Percentiles rank a stretch among this genome's conserved stretches.
Conservation (phyloP, 352 stramenopile genomes). For the Phytophthora syringae region DNA sequence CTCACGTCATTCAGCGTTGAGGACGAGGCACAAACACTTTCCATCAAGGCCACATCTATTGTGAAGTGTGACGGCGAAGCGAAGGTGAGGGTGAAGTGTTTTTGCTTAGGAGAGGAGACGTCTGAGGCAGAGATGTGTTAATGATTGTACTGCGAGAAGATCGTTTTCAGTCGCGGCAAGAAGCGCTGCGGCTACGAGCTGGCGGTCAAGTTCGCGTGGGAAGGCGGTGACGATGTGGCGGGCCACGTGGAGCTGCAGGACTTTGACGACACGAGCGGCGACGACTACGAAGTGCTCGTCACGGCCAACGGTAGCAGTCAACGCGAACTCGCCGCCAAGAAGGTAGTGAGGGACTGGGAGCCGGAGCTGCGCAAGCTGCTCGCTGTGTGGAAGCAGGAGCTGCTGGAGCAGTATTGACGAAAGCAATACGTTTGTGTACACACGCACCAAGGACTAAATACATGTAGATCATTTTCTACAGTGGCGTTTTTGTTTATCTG, state of each 20-base stretch:
- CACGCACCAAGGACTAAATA: slow-evolving; percentile 12
- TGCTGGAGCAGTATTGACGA: slow-evolving; percentile 79
- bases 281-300: slow-evolving; percentile 81
- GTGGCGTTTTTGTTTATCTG: slow-evolving; percentile 6
- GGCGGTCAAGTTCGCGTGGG: slow-evolving; percentile 82
- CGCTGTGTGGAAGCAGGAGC: slow-evolving; percentile 74
- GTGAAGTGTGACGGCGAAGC: slow-evolving; percentile 78
- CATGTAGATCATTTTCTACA: slow-evolving; percentile 1
- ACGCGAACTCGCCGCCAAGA: slow-evolving; percentile 61
- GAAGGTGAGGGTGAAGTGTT: slow-evolving; percentile 50
- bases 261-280: slow-evolving; percentile 86
- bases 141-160: slow-evolving; percentile 32
- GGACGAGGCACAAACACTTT: slow-evolving; percentile 50
- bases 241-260: slow-evolving; percentile 83
- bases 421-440: slow-evolving; percentile 36
- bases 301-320: slow-evolving; percentile 53
- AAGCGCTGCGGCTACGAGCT: slow-evolving; percentile 89
- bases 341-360: slow-evolving; percentile 65
- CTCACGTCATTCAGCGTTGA: slow-evolving; percentile 65
- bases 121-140: slow-evolving; percentile 5
- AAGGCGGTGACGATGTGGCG: slow-evolving; percentile 52
- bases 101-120: background rate
- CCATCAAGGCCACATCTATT: slow-evolving; percentile 70
- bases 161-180: slow-evolving; percentile 85
- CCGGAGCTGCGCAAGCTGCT: slow-evolving; percentile 70